Conservation (phyloP, 169 alveolate species). For the Babesia ovis region DNA sequence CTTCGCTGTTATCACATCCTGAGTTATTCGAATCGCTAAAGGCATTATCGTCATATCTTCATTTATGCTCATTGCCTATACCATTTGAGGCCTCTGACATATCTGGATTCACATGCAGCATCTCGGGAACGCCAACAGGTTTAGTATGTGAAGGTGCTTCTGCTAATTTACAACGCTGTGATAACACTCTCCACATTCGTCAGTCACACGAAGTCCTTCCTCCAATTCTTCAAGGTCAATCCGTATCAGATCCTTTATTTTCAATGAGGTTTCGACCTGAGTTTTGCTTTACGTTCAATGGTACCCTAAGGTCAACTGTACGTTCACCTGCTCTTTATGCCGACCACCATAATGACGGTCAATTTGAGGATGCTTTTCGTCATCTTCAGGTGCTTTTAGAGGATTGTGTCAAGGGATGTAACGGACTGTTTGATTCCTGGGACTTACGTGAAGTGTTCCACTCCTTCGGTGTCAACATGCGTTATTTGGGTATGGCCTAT, state of each 20-base stretch:
- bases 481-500: conserved; percentile 67
- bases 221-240: conserved; percentile 50
- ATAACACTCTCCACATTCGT: conserved; percentile 59
- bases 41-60: conserved; percentile 49
- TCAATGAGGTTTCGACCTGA: conserved; percentile 61
- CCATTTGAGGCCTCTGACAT: conserved; percentile 74
- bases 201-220: conserved; percentile 77
- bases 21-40: conserved; percentile 53
- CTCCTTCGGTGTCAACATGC: conserved; percentile 74
- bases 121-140: neutral
- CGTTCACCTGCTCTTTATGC: conserved; percentile 31
- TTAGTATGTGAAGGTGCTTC: conserved; percentile 30
- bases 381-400: conserved; percentile 63
- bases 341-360: conserved; percentile 47
- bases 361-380: conserved; percentile 48
- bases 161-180: conserved; percentile 65
- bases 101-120: neutral
- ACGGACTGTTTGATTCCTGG: conserved; percentile 70
- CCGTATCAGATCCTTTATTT: conserved; percentile 48
- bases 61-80: conserved; percentile 66
- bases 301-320: conserved; percentile 55
- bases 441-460: conserved; percentile 69
- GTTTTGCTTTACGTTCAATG: conserved; percentile 47
- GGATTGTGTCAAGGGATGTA: conserved; percentile 49
- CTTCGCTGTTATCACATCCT: conserved; percentile 48